A percentile compares a stretch with the other conserved stretches of the same genome.
Evolutionary conservation across 2,329 filamentous ascomycete genomes (phyloP).

Genomic region (Metarhizium rileyi): DNA sequence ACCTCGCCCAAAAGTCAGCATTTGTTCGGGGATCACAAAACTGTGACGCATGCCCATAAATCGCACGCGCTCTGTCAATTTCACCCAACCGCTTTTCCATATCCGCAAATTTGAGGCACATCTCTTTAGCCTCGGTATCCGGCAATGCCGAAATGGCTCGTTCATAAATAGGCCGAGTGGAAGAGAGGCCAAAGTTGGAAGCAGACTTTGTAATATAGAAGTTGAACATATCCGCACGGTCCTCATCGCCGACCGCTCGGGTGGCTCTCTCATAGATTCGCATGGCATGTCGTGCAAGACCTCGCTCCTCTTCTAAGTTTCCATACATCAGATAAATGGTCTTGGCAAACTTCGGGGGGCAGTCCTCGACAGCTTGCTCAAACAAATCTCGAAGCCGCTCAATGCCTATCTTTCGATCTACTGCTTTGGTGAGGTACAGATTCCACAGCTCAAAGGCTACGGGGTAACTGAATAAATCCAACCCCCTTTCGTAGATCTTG

Average conservation of each 20-base stretch:
- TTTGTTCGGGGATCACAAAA: conserved; percentile 94
- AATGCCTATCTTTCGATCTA: conserved; percentile 91
- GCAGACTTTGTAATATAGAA: conserved; percentile 99
- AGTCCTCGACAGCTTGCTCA: conserved; percentile 91
- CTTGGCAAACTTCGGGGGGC: conserved; percentile 92
- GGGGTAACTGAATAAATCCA: conserved; percentile 97
- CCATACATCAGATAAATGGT: conserved; percentile 97
- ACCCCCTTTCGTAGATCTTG: conserved; percentile 90
- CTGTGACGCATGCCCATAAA: conserved; percentile 93
- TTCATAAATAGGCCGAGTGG: conserved; percentile 92
- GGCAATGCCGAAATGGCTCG: conserved; percentile 88
- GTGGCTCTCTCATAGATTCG: conserved; percentile 97
- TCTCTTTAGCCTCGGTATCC: conserved; percentile 85
- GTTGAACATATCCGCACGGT: conserved; percentile 95
- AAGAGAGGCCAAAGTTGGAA: conserved; percentile 93
- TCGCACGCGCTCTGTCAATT: conserved; percentile 88
- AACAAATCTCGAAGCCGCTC: conserved; percentile 91
- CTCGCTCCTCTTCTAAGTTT: conserved; percentile 89
- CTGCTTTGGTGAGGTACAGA: conserved; percentile 91
- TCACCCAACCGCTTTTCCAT: conserved; percentile 89
- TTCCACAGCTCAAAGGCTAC: conserved; percentile 99
- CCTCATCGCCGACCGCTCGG: conserved; percentile 86
- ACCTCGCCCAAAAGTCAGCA: conserved; percentile 87
- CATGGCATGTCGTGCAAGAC: conserved; percentile 93
- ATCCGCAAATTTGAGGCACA: conserved; percentile 98